Base-by-base conservation (phyloP, 306 rosid species). In the Sphenostylis stenocarpa region DNA sequence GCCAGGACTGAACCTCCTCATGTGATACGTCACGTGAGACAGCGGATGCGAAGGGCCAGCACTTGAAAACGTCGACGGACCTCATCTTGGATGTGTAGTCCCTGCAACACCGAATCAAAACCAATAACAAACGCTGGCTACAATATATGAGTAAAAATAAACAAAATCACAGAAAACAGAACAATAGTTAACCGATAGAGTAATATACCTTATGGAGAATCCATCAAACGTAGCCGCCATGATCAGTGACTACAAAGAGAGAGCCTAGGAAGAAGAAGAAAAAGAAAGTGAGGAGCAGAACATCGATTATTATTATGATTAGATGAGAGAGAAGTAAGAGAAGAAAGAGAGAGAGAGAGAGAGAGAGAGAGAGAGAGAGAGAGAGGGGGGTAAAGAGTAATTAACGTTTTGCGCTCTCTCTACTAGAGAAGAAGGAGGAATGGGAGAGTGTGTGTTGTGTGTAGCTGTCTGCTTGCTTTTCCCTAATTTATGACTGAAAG, bases 401-500 rank as follows among this genome's bases (percentile, higher is more conserved):
- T 65, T 68, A 68, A 56, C 51, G 52, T 68, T 69, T 24, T 23
- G 41, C 3, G 49, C 2, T 69, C 19, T 75, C n/a, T 28, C 20
- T n/a, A 29, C 34, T 26, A 20, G 49, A 61, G 67, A 11, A 67
- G 75, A 45, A 53, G 51, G 64, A 26, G 75, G 63, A 29, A 16
- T 61, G 12, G 36, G 9, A 6, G 44, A 13, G 70, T 13, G 79
- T 17, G 78, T n/a, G 68, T 9, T 68, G 49, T 51, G 67, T 47
- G 85, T 76, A 58, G 82, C 82, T 70, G 73, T 86, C 84, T 84
- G 85, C 80, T 87, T 87, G 86, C 87, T 77, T 87, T 87, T 83
- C 84, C 85, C 80, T 84, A 84, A 89, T 94, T 94, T 94, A 94
- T 90, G 91, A 94, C 81, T 79, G 97, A 94, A 81, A 92, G 85